Evolutionary conservation across 768 basidiomycete species (phyloP), one percentile per base, ranked within the genome.

Genomic region (Macrolepiota fuliginosa): DNA sequence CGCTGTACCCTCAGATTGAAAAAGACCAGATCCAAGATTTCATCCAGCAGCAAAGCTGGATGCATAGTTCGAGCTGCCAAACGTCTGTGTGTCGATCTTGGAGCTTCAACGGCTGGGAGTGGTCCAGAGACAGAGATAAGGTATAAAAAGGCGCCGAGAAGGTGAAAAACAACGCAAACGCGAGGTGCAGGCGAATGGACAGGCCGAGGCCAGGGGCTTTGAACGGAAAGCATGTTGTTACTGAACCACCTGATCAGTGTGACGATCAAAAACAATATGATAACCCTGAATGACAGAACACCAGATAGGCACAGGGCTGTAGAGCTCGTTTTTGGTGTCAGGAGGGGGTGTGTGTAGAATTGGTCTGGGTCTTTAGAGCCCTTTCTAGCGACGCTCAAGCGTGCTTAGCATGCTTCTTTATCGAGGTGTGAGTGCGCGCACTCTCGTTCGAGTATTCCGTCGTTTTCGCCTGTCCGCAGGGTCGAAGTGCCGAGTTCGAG

Each of bases 201-300:
- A 3, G n/a, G 7, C 19, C 15, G 29, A 12, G 17, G 17, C 42
- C 17, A 6, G 32, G 27, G 35, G 29, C 19, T 39, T 54, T 36
- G 36, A 54, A n/a, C n/a, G 36, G 19, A 36, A 15, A 19, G 22
- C n/a, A 24, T 39, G 53, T 22, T 54, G 36, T 54, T 53, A 53
- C n/a, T n/a, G 15, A 22, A 22, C 53, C 53, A 54, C 53, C 53
- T 54, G 53, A 54, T 39, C 36, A 54, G 13, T 3, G 53, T 54
- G 37, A 54, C 37, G 53, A 39, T 54, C 53, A 54, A n/a, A 54
- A n/a, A 24, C 53, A 22, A 54, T 54, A 54, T 54, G 53, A 54
- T 24, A 37, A 36, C 32, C 52, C 32, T 54, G 22, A 35, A 54
- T 54, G 24, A 19, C 53, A 54, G 19, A 25, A 39, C 53, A 40